phyloP scores from a whole-genome alignment of 2,329 filamentous ascomycete species.

The Fusarium newnesense region DNA sequence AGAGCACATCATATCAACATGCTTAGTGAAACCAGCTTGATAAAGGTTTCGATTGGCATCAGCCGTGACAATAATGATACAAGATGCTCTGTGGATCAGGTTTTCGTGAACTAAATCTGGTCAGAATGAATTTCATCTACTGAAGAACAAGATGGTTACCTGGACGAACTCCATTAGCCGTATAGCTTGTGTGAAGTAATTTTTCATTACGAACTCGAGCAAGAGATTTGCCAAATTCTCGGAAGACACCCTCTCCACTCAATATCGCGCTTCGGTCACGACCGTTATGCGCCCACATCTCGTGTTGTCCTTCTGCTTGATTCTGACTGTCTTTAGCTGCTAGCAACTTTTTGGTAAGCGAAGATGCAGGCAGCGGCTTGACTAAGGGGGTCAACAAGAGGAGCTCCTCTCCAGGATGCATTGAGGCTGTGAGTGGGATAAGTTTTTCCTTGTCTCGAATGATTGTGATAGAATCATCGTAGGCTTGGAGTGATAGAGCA shows the following conservation, averaged over 20 bases:
- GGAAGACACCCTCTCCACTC: constrained; percentile 93
- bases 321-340: constrained; percentile 60
- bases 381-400: constrained; percentile 88
- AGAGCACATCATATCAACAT: constrained; percentile 94
- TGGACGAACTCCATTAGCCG: constrained; percentile 89
- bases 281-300: constrained; percentile 64
- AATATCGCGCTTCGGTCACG: constrained; percentile 73
- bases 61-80: constrained; percentile 90
- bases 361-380: constrained; percentile 91
- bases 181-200: constrained; percentile 93
- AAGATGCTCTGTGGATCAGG: constrained; percentile 86
- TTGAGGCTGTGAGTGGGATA: constrained; percentile 81
- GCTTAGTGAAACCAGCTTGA: constrained; percentile 94
- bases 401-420: constrained; percentile 89
- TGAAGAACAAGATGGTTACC: constrained; percentile 49
- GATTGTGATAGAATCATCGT: constrained; percentile 92
- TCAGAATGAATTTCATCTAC: background rate
- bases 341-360: constrained; percentile 77
- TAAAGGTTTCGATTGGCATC: constrained; percentile 95
- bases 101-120: constrained; percentile 79
- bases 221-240: constrained; percentile 87
- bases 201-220: constrained; percentile 87
- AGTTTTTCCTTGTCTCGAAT: constrained; percentile 89
- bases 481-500: constrained; percentile 83
- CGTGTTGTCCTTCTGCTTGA: constrained; percentile 56